phyloP scores from a whole-genome alignment of 2,329 filamentous ascomycete genomes.

The Cladosporium sp. region DNA sequence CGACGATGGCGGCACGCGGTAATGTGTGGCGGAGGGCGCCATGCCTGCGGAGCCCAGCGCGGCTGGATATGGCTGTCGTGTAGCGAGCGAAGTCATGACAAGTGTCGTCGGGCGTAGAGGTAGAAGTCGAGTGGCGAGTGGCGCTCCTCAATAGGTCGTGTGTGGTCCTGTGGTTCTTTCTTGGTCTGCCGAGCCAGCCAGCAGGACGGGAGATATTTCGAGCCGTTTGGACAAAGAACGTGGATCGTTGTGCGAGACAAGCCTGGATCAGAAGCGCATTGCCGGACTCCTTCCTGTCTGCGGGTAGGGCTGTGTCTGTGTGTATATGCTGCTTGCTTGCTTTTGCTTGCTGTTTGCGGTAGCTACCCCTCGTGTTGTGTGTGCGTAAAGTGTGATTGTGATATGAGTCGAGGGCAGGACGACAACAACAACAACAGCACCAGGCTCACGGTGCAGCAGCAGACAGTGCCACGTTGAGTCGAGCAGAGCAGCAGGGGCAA shows the following conservation, averaged over 20 bases:
- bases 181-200: slow-evolving; percentile 14
- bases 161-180: slow-evolving; percentile 11
- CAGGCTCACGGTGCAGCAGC: slow-evolving; percentile 13
- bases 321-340: slow-evolving; percentile 2
- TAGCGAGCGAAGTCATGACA: slow-evolving; percentile 74
- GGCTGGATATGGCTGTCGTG: slow-evolving; percentile 69
- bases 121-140: not conserved
- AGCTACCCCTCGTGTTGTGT: slow-evolving; percentile 2
- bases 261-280: slow-evolving; percentile 8
- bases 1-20: slow-evolving; percentile 27
- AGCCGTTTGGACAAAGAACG: slow-evolving; percentile 12
- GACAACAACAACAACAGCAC: not conserved
- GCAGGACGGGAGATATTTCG: not conserved
- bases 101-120: not conserved
- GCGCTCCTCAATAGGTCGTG: slow-evolving; percentile 11
- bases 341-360: not conserved
- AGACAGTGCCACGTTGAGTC: slow-evolving; percentile 3
- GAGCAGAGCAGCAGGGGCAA: slow-evolving; percentile 1
- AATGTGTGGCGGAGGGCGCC: slow-evolving; percentile 26
- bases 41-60: slow-evolving; percentile 37
- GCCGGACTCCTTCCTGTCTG: not conserved
- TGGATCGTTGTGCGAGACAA: slow-evolving; percentile 5
- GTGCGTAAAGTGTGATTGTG: not conserved
- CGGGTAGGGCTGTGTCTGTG: not conserved
- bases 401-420: slow-evolving; percentile 1